phyloP scores from a whole-genome alignment of 106 monocot species.

The Dendrobium officinale region DNA sequence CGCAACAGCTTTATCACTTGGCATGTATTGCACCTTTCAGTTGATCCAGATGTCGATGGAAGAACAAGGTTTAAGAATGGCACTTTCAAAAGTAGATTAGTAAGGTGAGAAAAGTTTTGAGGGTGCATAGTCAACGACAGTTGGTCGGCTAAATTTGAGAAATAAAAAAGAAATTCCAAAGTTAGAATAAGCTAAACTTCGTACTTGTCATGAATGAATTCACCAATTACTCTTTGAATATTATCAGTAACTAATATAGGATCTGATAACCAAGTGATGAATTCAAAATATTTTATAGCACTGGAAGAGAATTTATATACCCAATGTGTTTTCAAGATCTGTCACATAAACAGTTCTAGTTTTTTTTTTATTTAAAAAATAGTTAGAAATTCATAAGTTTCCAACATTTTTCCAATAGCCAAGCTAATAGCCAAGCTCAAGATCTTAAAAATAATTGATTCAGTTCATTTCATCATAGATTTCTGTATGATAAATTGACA shows the following conservation, averaged over 20 bases:
- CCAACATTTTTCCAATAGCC: background rate
- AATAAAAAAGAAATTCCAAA: background rate
- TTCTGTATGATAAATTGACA: background rate
- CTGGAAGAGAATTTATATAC: background rate
- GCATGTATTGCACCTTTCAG: background rate
- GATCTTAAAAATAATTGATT: background rate
- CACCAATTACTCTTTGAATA: background rate
- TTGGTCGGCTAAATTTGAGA: no score
- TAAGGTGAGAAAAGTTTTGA: no score
- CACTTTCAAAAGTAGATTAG: no score
- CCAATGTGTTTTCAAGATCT: background rate
- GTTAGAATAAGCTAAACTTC: background rate
- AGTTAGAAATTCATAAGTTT: background rate
- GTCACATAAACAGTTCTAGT: background rate
- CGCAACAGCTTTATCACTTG: background rate
- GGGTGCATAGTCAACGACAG: no score
- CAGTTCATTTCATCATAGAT: background rate
- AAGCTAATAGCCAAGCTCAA: slow-evolving; percentile 5
- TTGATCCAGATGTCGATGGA: background rate
- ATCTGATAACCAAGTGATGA: background rate
- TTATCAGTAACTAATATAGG: background rate
- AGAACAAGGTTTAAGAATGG: background rate
- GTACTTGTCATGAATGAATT: background rate
- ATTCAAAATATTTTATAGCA: background rate
- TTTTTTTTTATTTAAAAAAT: background rate